Percentiles rank a stretch among this genome's conserved stretches.
Conservation (phyloP, 148 eudicot genomes). For the Silene uniflora region DNA sequence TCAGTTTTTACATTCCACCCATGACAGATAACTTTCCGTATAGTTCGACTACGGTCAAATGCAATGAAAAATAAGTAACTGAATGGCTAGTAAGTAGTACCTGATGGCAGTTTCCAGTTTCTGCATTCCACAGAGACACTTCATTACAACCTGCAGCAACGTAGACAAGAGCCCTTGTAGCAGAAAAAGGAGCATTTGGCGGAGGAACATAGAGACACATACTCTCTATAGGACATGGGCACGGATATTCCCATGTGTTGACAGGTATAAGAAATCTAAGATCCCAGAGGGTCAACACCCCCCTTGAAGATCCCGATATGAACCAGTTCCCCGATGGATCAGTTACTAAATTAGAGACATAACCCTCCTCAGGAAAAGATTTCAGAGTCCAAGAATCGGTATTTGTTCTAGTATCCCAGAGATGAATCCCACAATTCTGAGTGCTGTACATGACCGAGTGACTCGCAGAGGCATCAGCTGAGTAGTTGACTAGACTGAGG, state of each 20-base stretch:
- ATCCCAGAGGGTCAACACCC: slow-evolving; percentile 95
- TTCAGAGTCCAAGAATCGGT: slow-evolving; percentile 66
- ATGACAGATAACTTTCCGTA: too few species aligned
- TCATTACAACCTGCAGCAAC: slow-evolving; percentile 97
- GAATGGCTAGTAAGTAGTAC: slow-evolving; percentile 35
- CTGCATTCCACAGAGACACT: slow-evolving; percentile 98
- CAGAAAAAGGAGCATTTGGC: slow-evolving; percentile 57
- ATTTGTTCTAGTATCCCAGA: slow-evolving; percentile 76
- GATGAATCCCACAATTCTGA: slow-evolving; percentile 77
- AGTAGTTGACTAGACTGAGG: slow-evolving; percentile 64
- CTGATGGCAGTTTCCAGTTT: slow-evolving; percentile 99
- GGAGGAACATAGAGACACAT: slow-evolving; percentile 89
- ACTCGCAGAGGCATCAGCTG: slow-evolving; percentile 51
- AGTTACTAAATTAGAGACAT: slow-evolving; percentile 64
- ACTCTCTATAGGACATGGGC: slow-evolving; percentile 71
- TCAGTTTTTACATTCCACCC: too few species aligned
- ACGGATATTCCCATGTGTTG: slow-evolving; percentile 81
- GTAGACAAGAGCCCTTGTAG: slow-evolving; percentile 87
- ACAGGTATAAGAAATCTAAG: slow-evolving; percentile 86
- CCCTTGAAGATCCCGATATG: slow-evolving; percentile 93
- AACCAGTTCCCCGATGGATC: slow-evolving; percentile 98
- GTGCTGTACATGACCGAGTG: slow-evolving; percentile 84
- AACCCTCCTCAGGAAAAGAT: slow-evolving; percentile 82
- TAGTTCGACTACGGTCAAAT: not conserved
- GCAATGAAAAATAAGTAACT: slow-evolving; percentile 3